phyloP scores from a whole-genome alignment of 352 stramenopile genomes.

The Phytophthora meadii region DNA sequence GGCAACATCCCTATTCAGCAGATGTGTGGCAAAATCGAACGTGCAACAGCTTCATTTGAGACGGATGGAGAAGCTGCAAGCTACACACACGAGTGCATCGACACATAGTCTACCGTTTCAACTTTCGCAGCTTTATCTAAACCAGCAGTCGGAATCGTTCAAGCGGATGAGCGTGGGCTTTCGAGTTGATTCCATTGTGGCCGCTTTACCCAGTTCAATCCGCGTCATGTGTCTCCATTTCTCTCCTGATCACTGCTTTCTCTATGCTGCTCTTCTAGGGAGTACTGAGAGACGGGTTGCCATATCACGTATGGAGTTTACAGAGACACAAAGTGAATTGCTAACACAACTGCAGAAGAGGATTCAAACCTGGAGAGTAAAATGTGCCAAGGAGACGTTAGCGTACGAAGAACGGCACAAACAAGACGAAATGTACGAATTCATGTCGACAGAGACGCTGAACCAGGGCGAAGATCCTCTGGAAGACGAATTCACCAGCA shows the following conservation, averaged over 20 bases:
- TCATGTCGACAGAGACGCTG: constrained; percentile 15
- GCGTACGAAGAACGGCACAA: constrained; percentile 45
- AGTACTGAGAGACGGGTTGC: constrained; percentile 49
- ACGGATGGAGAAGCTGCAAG: constrained; percentile 45
- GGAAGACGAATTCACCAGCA: constrained; percentile 60
- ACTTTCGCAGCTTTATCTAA: constrained; percentile 71
- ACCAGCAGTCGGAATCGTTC: constrained; percentile 68
- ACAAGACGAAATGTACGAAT: constrained; percentile 55
- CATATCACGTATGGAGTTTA: constrained; percentile 72
- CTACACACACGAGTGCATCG: constrained; percentile 47
- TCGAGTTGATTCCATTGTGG: constrained; percentile 51
- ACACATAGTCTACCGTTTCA: constrained; percentile 67
- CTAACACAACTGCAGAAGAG: constrained; percentile 39
- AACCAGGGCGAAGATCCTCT: constrained; percentile 41
- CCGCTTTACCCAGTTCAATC: constrained; percentile 42
- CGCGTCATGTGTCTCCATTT: constrained; percentile 70
- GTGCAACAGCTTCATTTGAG: constrained; percentile 57
- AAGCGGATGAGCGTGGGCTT: constrained; percentile 61
- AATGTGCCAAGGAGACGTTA: constrained; percentile 46
- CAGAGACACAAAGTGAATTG: constrained; percentile 29
- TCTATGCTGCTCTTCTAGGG: constrained; percentile 58
- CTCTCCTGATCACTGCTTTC: constrained; percentile 69
- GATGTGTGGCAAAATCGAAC: constrained; percentile 47
- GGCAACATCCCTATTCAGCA: constrained; percentile 43
- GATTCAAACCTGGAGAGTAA: constrained; percentile 47